Evolutionary conservation across 495 filamentous ascomycete genomes (phyloP), one percentile per base, ranked within the genome.

Genomic region (Haplographium delicatum): DNA sequence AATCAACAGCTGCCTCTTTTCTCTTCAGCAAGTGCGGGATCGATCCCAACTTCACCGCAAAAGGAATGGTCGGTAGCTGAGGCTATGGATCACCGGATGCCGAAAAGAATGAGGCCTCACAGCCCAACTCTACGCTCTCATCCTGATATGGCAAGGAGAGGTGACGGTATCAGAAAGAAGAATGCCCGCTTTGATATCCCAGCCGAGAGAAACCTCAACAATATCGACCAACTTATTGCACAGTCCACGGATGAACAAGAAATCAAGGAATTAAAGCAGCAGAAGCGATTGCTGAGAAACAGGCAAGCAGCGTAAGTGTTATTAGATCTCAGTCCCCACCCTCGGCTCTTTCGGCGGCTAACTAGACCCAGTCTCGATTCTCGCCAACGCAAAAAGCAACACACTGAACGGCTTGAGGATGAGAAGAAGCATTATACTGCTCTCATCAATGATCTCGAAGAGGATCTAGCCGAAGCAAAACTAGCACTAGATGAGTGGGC

Each of bases 101-200:
- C 81, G 4, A 91, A 86, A 71, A 80, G 88, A 59, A 80, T 81
- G 66, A 73, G 80, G 40, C 76, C 78, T 31, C 71, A 74, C 61
- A 91, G 84, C 63, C 88, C 89, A 4, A 68, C 76, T 44, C 88
- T 84, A 64, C 79, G 86, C 45, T 84, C 89, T 35, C 85, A 86
- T 68, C 88, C 89, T 49, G 85, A 91, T 44, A 74, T 91, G 64
- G 67, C 80, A 39, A 79, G 90, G 57, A 83, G 90, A 57, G 58
- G 58, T 9, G 91, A 95, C 62, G 93, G 93, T 41, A 95, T 97
- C 69, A 83, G 94, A 57, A 99, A 99, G 84, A 97, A 96, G 85
- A 99, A 99, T 61, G 91, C 91, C 58, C 85, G 94, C 39, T 96
- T 99, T 68, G 93, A 97, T 63, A 97, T 99, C 53, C 93, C 93